Base-by-base conservation (phyloP, 2,329 filamentous ascomycete species). In the Lomentospora prolificans region DNA sequence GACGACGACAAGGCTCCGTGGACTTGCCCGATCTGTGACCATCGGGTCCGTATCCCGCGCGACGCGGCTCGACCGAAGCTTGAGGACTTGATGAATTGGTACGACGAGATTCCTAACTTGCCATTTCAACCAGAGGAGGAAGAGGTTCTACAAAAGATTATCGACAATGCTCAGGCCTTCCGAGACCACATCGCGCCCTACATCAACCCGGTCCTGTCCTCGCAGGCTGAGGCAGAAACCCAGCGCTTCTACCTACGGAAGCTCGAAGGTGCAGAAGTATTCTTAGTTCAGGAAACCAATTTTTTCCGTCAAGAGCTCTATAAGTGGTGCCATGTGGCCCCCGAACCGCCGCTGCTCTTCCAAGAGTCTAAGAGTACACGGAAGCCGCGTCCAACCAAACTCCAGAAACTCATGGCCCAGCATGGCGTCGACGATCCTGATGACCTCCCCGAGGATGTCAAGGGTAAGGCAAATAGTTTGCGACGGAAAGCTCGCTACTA, bases 51-150 rank as follows among this genome's bases (percentile, higher is more conserved):
- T 72, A 97, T 99, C 55, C 94, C 94, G 25, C 89, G 94, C 50
- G 94, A 99, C 75, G 94, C 94, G 24, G 90, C 94, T 22, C 86
- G 94, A 27, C 94, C 94, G 0, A 97, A 96, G 70, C 77, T 99
- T 0, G 94, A 99, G 68, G 91, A 97, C 62, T 76, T 99, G 14
- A 78, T 88, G 58, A 73, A 79, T 2, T 94, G 95, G 83, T 85
- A 90, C 58, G 87, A 91, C 7, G 92, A 97, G 68, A 86, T 97
- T 52, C 73, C 80, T 1, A 72, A 68, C 39, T 76, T 96, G 3
- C 94, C 94, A 0, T 99, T 99, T 74, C 94, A 96, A 64, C 92
- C 94, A 0, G 94, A 97, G 60, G 94, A 99, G 67, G 90, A 97
- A 68, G 85, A 91, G 5, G 81, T 91, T 0, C 76, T 99, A 4